Base-by-base conservation (phyloP, 2,329 filamentous ascomycete species). In the Orbilia blumenaviensis region DNA sequence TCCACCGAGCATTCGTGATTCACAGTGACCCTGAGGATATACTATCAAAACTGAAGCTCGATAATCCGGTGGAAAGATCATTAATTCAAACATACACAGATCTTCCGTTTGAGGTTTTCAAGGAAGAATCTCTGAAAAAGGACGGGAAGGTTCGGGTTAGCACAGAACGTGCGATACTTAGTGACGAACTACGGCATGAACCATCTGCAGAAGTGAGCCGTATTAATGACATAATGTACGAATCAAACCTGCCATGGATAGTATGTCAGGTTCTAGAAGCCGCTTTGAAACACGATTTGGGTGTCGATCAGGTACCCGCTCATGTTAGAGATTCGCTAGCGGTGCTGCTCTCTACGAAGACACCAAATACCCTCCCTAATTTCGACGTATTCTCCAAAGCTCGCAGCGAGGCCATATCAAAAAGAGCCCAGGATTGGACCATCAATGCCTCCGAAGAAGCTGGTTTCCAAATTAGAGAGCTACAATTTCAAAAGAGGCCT, bases 251-350 rank as follows among this genome's bases (percentile, higher is more conserved):
- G n/a, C n/a, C n/a, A n/a, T n/a, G n/a, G n/a, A n/a, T n/a, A n/a
- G n/a, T 12, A 38, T 38, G 21, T 10, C 23, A 7, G 5, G 10
- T 61, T 21, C 14, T 69, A 8, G 21, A 46, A 25, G 29, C 23
- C 4, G n/a, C 41, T 12, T 9, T 36, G 23, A 42, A 16, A 27
- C 16, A 46, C 23, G 34, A 18, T 4, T 18, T 14, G 10, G 18
- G 44, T 4, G 21, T 7, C 8, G 36, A 67, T 27, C 54, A 48
- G 16, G n/a, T 76, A 25, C 44, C 63, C 8, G n/a, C 3, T 18
- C 64, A 76, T 16, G 64, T 76, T 8, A 36, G 63, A 21, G 72
- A 76, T 25, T 50, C 21, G 16, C 46, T 76, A 7, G 72, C 42
- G 0, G 41, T 36, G 21, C 34, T 69, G 14, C 58, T 69, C 0